phyloP scores from a whole-genome alignment of 106 monocot genomes.

The Dioscorea zingiberensis region DNA sequence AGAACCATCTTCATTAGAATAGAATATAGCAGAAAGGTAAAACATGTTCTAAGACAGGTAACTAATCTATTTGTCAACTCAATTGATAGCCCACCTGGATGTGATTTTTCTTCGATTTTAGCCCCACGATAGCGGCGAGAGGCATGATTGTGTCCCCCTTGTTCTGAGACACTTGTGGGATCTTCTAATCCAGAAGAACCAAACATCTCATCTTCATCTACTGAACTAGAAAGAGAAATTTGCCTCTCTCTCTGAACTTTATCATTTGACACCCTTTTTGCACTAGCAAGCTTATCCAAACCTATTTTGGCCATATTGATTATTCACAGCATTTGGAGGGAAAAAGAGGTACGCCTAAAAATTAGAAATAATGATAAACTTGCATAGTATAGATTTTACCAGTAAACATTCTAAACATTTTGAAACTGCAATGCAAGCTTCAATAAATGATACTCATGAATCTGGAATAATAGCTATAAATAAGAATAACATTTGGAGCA shows the following conservation, averaged over 20 bases:
- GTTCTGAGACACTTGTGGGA: neutral
- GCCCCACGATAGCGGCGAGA: slow-evolving; percentile 65
- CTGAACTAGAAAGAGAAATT: slow-evolving; percentile 24
- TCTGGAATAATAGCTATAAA: neutral
- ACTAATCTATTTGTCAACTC: slow-evolving; percentile 1
- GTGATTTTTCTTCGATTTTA: slow-evolving; percentile 28
- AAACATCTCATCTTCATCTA: slow-evolving; percentile 54
- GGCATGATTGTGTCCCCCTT: slow-evolving; percentile 14
- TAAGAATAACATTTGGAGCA: neutral
- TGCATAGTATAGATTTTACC: neutral
- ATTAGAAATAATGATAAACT: neutral
- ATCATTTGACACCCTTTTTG: slow-evolving; percentile 40
- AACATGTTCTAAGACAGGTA: neutral
- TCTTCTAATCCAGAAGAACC: slow-evolving; percentile 17
- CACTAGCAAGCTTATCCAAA: slow-evolving; percentile 62
- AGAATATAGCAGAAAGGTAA: neutral
- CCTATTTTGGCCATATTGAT: slow-evolving; percentile 31
- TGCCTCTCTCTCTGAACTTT: slow-evolving; percentile 45
- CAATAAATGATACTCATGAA: neutral
- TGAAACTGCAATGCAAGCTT: neutral
- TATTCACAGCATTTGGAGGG: neutral
- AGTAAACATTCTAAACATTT: neutral
- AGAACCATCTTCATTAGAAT: neutral
- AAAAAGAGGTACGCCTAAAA: neutral
- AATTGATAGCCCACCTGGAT: slow-evolving; percentile 11